These are phyloP conservation scores for Discostella stelligera DNA, from an alignment of 352 stramenopile genomes.

Conservation along the genomic window DNA sequence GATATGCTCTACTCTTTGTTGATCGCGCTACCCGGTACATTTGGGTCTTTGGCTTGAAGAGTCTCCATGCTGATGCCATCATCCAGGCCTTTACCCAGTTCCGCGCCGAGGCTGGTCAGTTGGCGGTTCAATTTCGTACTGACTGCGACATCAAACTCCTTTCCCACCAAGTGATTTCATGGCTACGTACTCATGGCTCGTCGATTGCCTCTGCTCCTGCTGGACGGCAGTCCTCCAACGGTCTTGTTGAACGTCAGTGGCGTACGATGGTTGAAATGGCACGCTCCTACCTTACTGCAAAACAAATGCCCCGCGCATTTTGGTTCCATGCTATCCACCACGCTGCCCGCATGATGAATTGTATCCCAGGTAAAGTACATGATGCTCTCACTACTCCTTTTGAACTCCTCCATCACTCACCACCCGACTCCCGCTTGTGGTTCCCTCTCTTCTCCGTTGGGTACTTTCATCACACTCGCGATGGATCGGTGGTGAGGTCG, in stretches of 20 bases:
- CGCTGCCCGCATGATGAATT: slow-evolving; percentile 17
- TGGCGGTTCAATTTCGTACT: not conserved
- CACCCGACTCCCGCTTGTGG: too few species aligned
- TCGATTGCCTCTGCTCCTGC: slow-evolving; percentile 10
- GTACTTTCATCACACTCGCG: not conserved
- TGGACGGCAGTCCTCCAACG: slow-evolving; percentile 13
- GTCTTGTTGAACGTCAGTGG: slow-evolving; percentile 4
- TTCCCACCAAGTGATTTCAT: slow-evolving; percentile 8
- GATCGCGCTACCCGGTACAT: too few species aligned
- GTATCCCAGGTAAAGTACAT: slow-evolving; percentile 8
- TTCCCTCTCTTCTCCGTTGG: too few species aligned
- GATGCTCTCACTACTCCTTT: slow-evolving; percentile 13
- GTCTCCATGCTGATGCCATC: too few species aligned
- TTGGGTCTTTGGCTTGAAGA: too few species aligned
- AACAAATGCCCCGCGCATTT: slow-evolving; percentile 21
- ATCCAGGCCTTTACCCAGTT: too few species aligned
- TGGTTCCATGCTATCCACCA: slow-evolving; percentile 10
- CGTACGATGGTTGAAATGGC: slow-evolving; percentile 28
- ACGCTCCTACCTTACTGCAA: slow-evolving; percentile 27
- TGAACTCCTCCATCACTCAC: slow-evolving; percentile 4
- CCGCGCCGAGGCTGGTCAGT: too few species aligned
- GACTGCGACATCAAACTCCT: slow-evolving; percentile 22
- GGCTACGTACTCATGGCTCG: slow-evolving; percentile 3
- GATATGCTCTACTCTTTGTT: too few species aligned
- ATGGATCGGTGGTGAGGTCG: not conserved